Base-by-base conservation (phyloP, 768 basidiomycete genomes). In the Leccinellum rugosiceps region DNA sequence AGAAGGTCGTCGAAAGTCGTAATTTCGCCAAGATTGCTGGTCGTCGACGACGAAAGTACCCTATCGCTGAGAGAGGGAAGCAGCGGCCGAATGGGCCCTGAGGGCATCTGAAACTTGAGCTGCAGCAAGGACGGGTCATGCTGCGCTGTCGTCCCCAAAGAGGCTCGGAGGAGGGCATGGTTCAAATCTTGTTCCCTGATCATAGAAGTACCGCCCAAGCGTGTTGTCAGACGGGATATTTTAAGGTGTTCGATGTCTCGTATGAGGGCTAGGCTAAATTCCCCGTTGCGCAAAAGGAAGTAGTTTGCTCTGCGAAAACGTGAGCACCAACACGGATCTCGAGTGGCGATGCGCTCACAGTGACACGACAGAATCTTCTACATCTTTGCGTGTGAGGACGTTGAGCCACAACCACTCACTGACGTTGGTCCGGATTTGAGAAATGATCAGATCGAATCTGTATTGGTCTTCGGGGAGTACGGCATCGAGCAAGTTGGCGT, bases 341-440 rank as follows among this genome's bases (percentile, higher is more conserved):
- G 38, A 38, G 46, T 21, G 55, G 41, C 48, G 45, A 43, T 31
- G 30, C 1, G 74, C 90, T 69, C 72, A 94, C 93, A 95, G 69
- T 13, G 91, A 89, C 63, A 94, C 85, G 19, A 96, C 84, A 0
- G 93, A 88, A 23, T 88, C 88, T 60, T 89, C 86, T 1, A 95
- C 87, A 59, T 94, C 92, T 63, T 83, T 82, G 65, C 81, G 80
- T 2, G 92, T 95, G 52, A 97, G 76, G 35, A 96, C 87, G 65
- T 94, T 92, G 23, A 85, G 72, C 94, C 94, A 97, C 1, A 97
- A 77, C 93, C 94, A 97, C 77, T 97, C 94, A 67, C 92, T 90
- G 51, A 95, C 83, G 56, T 88, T 86, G 1, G 81, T 87, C 57
- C 93, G 77, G 35, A 94, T 90, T 58, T 87, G 83, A 17, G 82